Evolutionary conservation across 805 yeast species (phyloP).

Genomic region (Saccharomycopsis fibuligera): DNA sequence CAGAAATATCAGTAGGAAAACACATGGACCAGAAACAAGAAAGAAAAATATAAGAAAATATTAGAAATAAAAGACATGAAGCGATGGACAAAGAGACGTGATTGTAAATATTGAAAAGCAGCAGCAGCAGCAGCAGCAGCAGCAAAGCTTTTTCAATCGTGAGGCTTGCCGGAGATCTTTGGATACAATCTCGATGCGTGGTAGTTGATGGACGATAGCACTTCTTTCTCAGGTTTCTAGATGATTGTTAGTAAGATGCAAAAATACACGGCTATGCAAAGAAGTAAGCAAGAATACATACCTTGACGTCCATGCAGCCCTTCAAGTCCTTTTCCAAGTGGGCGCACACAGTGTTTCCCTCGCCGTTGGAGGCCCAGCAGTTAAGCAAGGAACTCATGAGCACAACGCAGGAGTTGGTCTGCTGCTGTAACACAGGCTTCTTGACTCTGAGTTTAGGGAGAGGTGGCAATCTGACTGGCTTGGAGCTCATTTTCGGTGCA

Average conservation of each 20-base stretch:
- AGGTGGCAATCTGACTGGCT: conserved; percentile 54
- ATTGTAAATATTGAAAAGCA: too few relatives aligned
- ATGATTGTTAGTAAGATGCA: not conserved
- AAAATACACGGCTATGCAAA: not conserved
- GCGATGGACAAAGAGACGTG: too few relatives aligned
- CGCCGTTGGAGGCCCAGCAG: conserved; percentile 97
- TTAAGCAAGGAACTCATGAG: conserved; percentile 78
- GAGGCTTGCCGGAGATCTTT: conserved; percentile 38
- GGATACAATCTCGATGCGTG: conserved; percentile 47
- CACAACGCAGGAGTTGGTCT: conserved; percentile 68
- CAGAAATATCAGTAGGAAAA: too few relatives aligned
- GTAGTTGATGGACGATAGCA: conserved; percentile 42
- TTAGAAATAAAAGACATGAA: too few relatives aligned
- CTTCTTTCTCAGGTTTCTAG: conserved; percentile 23
- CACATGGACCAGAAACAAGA: too few relatives aligned
- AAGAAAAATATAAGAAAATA: too few relatives aligned
- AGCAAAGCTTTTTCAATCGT: too few relatives aligned
- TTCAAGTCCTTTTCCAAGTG: conserved; percentile 64
- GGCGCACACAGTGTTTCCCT: conserved; percentile 64
- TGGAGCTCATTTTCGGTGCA: conserved; percentile 14
- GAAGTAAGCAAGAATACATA: conserved; percentile 21
- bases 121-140: too few relatives aligned
- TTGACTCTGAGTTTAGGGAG: conserved; percentile 68
- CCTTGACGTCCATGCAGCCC: conserved; percentile 53
- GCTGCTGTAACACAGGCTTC: conserved; percentile 50